Conservation (phyloP, 805 yeast genomes). For the Spathaspora gorwiae region DNA sequence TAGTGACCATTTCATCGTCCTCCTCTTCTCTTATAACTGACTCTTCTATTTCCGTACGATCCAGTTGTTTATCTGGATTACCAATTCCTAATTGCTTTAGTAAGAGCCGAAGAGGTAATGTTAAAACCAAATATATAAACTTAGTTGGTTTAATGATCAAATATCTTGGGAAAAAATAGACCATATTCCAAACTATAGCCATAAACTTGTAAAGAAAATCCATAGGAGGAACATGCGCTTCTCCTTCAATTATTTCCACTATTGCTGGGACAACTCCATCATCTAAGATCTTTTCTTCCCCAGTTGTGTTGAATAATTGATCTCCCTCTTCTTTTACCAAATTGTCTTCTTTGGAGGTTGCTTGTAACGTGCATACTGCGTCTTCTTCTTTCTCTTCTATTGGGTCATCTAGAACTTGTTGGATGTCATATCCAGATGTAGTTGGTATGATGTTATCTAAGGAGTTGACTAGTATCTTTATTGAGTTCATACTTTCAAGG, state of each 20-base stretch:
- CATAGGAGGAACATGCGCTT: not conserved
- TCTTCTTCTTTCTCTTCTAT: slow-evolving; percentile 3
- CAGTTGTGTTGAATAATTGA: not conserved
- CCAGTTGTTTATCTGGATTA: not conserved
- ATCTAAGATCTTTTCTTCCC: not conserved
- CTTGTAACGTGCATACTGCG: not conserved
- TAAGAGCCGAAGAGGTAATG: slow-evolving; percentile 48
- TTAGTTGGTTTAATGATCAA: slow-evolving; percentile 50
- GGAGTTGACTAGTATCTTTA: slow-evolving; percentile 30
- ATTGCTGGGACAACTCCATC: not conserved
- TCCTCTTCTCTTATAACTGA: not conserved
- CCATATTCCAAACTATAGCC: not conserved
- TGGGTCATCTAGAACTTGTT: not conserved
- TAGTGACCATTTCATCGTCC: slow-evolving; percentile 4
- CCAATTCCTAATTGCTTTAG: slow-evolving; percentile 4
- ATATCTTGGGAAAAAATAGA: slow-evolving; percentile 24
- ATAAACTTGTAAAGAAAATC: not conserved
- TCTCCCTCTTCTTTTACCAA: slow-evolving; percentile 1
- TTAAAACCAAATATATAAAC: slow-evolving; percentile 45
- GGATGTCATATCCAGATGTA: slow-evolving; percentile 3
- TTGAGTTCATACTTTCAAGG: slow-evolving; percentile 22
- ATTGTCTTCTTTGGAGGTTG: not conserved
- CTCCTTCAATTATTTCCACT: not conserved
- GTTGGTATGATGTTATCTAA: slow-evolving; percentile 23
- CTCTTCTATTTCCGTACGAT: not conserved